Conservation (phyloP, 306 rosid genomes). For the Abrus pulchellus region DNA sequence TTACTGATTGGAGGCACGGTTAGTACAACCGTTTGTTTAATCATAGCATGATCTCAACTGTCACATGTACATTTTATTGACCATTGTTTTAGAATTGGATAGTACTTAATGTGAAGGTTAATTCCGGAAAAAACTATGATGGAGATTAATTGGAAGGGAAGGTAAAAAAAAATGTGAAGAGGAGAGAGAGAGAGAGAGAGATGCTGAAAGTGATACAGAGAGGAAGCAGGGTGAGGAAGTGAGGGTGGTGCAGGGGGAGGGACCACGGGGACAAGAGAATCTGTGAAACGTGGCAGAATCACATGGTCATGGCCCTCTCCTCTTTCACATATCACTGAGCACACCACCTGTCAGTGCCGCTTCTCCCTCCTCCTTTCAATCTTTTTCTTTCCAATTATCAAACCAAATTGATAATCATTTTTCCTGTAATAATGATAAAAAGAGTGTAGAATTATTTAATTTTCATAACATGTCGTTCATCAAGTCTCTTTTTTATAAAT, state of each 20-base stretch:
- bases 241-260: slow-evolving; percentile 52
- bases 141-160: background rate
- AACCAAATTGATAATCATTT: too few relatives aligned
- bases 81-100: background rate
- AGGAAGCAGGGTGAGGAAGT: slow-evolving; percentile 29
- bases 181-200: background rate
- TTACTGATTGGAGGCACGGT: slow-evolving; percentile 19
- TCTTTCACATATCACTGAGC: slow-evolving; percentile 27
- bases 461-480: too few relatives aligned
- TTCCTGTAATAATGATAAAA: too few relatives aligned
- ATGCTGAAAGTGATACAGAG: background rate
- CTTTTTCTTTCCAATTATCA: slow-evolving; percentile 37
- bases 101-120: slow-evolving; percentile 7
- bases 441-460: too few relatives aligned
- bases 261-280: slow-evolving; percentile 62
- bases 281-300: slow-evolving; percentile 63
- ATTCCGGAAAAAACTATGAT: slow-evolving; percentile 2
- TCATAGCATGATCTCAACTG: slow-evolving; percentile 36
- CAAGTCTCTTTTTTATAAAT: too few relatives aligned
- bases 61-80: slow-evolving; percentile 7
- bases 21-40: slow-evolving; percentile 38
- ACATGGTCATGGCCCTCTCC: slow-evolving; percentile 57
- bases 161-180: background rate
- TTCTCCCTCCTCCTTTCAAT: slow-evolving; percentile 28
- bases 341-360: slow-evolving; percentile 49